Conservation (phyloP, 169 alveolate genomes). For the Ophryocystis elektroscirrha region DNA sequence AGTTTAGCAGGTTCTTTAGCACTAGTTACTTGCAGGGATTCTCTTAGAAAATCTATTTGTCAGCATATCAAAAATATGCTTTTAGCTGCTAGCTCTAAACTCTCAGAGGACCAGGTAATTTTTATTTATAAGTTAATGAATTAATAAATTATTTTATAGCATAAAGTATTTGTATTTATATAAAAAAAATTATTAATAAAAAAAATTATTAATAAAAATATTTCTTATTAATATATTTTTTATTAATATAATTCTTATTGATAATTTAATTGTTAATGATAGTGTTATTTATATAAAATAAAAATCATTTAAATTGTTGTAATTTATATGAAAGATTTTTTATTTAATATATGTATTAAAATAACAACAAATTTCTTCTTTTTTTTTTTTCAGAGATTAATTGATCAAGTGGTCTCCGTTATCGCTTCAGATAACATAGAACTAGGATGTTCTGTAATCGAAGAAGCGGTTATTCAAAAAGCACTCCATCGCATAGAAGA, state of each 20-base stretch:
- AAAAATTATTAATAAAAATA: too few species aligned
- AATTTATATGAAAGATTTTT: not conserved
- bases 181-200: not conserved
- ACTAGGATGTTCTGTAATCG: conserved; percentile 71
- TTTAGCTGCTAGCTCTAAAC: conserved; percentile 13
- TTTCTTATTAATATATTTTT: too few species aligned
- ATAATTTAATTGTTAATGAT: not conserved
- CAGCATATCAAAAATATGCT: conserved; percentile 9
- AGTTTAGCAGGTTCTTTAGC: conserved; percentile 79
- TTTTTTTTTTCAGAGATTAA: conserved; percentile 10
- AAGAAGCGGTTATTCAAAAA: conserved; percentile 69
- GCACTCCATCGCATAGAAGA: conserved; percentile 57
- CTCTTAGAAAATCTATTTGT: conserved; percentile 51
- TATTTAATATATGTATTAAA: conserved; percentile 6
- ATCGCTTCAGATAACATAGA: conserved; percentile 58
- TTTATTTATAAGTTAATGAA: not conserved
- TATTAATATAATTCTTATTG: not conserved
- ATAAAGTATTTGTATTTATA: conserved; percentile 43
- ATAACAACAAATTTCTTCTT: conserved; percentile 2
- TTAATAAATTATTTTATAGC: conserved; percentile 10
- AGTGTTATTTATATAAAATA: not conserved
- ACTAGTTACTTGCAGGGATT: conserved; percentile 69
- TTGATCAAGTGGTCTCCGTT: not conserved
- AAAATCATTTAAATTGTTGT: not conserved
- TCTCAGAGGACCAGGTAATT: conserved; percentile 13